Percentiles rank a stretch among this genome's conserved stretches.
phyloP scores from a whole-genome alignment of 2,329 filamentous ascomycete species.

The Exophiala calicioides region DNA sequence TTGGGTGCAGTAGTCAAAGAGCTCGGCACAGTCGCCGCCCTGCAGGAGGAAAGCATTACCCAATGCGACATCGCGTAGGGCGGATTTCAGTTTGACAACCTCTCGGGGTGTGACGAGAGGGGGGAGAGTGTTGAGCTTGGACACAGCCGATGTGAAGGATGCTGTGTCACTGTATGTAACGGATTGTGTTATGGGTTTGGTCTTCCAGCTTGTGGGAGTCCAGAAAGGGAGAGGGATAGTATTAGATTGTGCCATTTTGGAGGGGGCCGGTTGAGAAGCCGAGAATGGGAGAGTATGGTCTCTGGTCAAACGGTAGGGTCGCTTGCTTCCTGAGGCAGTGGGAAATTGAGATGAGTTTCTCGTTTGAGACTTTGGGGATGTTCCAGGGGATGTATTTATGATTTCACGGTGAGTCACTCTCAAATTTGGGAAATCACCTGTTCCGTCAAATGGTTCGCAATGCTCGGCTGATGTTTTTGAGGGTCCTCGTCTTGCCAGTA shows the following conservation, averaged over 20 bases:
- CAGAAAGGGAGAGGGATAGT: slow-evolving; percentile 16
- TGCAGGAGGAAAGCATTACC: slow-evolving; percentile 93
- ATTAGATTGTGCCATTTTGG: slow-evolving; percentile 39
- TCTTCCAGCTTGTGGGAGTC: slow-evolving; percentile 42
- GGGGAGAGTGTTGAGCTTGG: slow-evolving; percentile 47
- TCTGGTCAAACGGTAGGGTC: too few relatives aligned
- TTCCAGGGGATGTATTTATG: too few relatives aligned
- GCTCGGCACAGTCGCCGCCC: slow-evolving; percentile 91
- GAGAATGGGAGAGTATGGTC: too few relatives aligned
- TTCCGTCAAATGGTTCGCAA: too few relatives aligned
- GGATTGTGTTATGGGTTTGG: slow-evolving; percentile 49
- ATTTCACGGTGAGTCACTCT: too few relatives aligned
- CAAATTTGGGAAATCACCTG: too few relatives aligned
- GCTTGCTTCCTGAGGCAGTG: too few relatives aligned
- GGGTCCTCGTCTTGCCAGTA: too few relatives aligned
- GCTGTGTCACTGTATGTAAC: slow-evolving; percentile 48
- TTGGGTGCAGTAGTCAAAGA: slow-evolving; percentile 94
- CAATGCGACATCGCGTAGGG: slow-evolving; percentile 79
- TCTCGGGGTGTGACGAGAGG: slow-evolving; percentile 51
- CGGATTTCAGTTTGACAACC: slow-evolving; percentile 76
- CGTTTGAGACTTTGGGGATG: too few relatives aligned
- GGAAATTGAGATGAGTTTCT: too few relatives aligned
- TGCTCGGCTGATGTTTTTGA: too few relatives aligned
- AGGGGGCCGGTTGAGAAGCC: neutral
- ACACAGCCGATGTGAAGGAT: slow-evolving; percentile 42